A percentile compares a stretch with the other conserved stretches of the same genome.
Evolutionary conservation across 2,329 filamentous ascomycete species (phyloP).

Genomic region (Aureobasidium sp.): DNA sequence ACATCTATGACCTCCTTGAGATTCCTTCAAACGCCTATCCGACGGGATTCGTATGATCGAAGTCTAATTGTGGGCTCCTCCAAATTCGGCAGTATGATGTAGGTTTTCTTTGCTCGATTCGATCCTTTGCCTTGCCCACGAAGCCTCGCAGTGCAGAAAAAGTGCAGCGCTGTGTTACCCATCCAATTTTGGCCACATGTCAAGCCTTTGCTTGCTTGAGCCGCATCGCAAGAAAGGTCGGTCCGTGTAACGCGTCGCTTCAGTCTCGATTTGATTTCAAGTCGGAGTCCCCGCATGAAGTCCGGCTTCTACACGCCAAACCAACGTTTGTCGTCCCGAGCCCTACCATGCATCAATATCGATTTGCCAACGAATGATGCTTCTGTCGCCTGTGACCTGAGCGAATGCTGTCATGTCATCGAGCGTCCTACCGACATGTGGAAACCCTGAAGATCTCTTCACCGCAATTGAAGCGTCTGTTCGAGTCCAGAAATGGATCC

Average conservation of each 20-base stretch:
- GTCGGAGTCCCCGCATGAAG: constrained; percentile 8
- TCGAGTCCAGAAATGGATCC: background rate
- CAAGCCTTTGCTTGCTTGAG: background rate
- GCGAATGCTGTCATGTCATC: background rate
- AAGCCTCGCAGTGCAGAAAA: background rate
- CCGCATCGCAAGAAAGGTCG: constrained; percentile 3
- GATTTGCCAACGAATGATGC: background rate
- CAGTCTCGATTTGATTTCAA: background rate
- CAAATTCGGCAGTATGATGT: background rate
- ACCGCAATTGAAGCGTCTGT: background rate
- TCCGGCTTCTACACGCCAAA: constrained; percentile 6
- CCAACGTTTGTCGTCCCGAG: background rate
- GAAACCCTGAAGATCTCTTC: constrained; percentile 1
- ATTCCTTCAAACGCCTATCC: background rate
- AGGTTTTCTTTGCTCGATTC: background rate
- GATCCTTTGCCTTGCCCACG: background rate
- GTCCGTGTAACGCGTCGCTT: background rate
- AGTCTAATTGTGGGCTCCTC: background rate
- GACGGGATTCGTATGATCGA: background rate
- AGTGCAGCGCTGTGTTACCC: background rate
- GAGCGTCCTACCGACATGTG: background rate
- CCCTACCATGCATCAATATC: background rate
- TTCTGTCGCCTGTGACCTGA: background rate
- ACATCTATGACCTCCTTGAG: background rate
- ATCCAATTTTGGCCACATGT: background rate